Base-by-base conservation (phyloP, 257 asterid genomes). In the Solanum corneliomulleri region DNA sequence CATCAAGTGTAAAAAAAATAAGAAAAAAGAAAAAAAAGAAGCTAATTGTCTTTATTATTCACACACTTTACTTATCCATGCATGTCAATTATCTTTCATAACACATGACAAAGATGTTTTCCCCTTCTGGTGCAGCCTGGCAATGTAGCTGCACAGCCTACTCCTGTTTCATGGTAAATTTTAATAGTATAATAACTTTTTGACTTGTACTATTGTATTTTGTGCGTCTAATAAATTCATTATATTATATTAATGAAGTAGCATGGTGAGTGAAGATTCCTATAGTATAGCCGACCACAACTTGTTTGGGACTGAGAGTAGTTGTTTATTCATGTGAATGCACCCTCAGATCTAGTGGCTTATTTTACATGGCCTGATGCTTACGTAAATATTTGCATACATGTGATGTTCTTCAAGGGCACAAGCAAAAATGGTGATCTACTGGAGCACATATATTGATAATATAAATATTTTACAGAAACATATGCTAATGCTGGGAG, bases 131-230 rank as follows among this genome's bases (percentile, higher is more conserved):
- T 93, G 96, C 95, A 97, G 99, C 90, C 95, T 12, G 95, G 94
- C 88, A 94, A 90, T 91, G 94, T 95, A 82, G 86, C 90, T 87
- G 91, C 89, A 87, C 99, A 93, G 90, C 93, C 97, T 88, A 96
- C 94, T 91, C 98, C 99, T 35, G 87, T 94, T 78, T 94, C 98
- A 80, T 95, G 97, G 99, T 96, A 88, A 92, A 94, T 86, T 64
- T 72, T 18, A 37, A 52, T 45, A 13, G 69, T 47, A 72, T 85
- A 45, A 71, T 71, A 27, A 45, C 71, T 44, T 85, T 47, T 86
- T 52, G 29, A 70, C 35, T 81, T 23, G 81, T 71, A 33, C 39
- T 72, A 20, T 49, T 71, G 64, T 21, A 49, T 71, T 72, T 60
- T 47, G 76, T 86, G 78, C 33, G n/a, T 69, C 87, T 85, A 20